A percentile compares a stretch with the other conserved stretches of the same genome.
These are phyloP conservation scores for Colletotrichum endophyticum DNA, from an alignment of 2,329 filamentous ascomycete genomes.

Conservation along the genomic window DNA sequence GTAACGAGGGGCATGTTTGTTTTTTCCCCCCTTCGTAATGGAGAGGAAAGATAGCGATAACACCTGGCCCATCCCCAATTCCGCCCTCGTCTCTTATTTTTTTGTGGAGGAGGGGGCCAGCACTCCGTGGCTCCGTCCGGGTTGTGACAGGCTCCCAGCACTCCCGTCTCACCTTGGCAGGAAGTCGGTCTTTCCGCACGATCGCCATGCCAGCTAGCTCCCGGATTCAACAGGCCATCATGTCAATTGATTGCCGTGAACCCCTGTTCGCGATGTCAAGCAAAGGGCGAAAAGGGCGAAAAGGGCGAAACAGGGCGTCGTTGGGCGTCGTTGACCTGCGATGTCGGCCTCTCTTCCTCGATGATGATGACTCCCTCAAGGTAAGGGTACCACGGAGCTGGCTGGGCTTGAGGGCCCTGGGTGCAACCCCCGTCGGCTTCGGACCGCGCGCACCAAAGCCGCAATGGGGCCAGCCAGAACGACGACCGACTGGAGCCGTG, in stretches of 20 bases:
- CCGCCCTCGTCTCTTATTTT: background rate
- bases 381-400: background rate
- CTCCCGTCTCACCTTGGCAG: background rate
- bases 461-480: slow-evolving; percentile 11
- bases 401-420: background rate
- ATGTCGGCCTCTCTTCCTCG: background rate
- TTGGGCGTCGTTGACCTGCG: slow-evolving; percentile 9
- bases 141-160: background rate
- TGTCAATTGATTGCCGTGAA: background rate
- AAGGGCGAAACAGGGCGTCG: background rate
- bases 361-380: background rate
- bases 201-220: background rate
- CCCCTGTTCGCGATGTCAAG: slow-evolving; percentile 1
- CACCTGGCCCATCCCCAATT: background rate
- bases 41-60: slow-evolving; percentile 13
- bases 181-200: background rate
- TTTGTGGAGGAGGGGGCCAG: background rate
- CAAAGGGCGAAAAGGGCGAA: background rate
- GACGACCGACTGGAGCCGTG: slow-evolving; percentile 21
- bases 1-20: background rate
- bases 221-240: background rate
- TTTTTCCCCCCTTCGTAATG: background rate
- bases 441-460: slow-evolving; percentile 20
- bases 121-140: background rate
- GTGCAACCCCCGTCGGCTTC: background rate